Evolutionary conservation across 1,284 basidiomycete species (phyloP).

Genomic region (Rhodotorula sp.): DNA sequence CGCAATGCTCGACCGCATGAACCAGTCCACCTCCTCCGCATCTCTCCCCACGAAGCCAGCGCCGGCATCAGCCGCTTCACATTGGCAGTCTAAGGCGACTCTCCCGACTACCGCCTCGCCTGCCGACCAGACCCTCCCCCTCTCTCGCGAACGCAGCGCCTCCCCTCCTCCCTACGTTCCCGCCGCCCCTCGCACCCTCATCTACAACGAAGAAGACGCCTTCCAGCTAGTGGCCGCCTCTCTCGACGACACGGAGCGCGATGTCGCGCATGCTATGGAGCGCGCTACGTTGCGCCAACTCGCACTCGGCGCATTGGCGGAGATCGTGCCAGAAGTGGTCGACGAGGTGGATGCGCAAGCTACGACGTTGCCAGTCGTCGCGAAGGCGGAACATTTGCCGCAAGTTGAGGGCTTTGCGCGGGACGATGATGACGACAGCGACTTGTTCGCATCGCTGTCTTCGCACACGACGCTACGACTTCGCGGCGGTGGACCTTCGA

Average conservation of each 20-base stretch:
- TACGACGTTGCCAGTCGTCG: neutral
- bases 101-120: neutral
- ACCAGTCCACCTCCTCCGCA: neutral
- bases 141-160: slow-evolving; percentile 3
- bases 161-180: slow-evolving; percentile 37
- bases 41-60: neutral
- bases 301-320: slow-evolving; percentile 9
- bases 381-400: neutral
- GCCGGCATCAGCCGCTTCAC: neutral
- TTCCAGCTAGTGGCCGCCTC: slow-evolving; percentile 27
- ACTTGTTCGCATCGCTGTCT: slow-evolving; percentile 1
- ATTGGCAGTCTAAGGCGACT: neutral
- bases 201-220: slow-evolving; percentile 40
- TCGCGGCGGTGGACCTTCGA: slow-evolving; percentile 22
- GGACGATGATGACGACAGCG: slow-evolving; percentile 23
- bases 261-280: slow-evolving; percentile 13
- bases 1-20: slow-evolving; percentile 24
- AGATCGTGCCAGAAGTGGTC: neutral
- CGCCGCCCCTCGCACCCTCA: slow-evolving; percentile 27
- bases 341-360: neutral
- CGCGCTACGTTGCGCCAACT: slow-evolving; percentile 18
- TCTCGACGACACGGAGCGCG: slow-evolving; percentile 18
- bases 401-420: slow-evolving; percentile 33
- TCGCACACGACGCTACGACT: slow-evolving; percentile 3
- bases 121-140: too few species aligned